phyloP scores from a whole-genome alignment of 2,329 filamentous ascomycete species.

The Monilinia fructigena region DNA sequence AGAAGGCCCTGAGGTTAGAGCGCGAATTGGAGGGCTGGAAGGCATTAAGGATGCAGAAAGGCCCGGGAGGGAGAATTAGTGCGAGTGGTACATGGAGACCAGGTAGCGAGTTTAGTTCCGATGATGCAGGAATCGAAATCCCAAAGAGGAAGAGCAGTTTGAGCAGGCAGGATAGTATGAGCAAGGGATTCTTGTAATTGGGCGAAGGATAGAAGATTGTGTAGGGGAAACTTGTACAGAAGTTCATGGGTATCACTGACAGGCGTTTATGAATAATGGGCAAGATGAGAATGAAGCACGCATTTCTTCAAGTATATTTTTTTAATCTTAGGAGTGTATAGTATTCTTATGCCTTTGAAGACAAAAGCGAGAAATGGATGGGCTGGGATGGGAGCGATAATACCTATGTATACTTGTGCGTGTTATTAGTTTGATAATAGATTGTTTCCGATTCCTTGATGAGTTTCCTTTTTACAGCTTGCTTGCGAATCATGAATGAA shows the following conservation, averaged over 20 bases:
- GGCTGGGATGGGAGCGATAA: neutral
- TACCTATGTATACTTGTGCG: slow-evolving; percentile 8
- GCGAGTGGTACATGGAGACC: slow-evolving; percentile 33
- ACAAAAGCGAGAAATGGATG: neutral
- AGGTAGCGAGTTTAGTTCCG: slow-evolving; percentile 41
- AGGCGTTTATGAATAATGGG: slow-evolving; percentile 3
- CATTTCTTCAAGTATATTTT: slow-evolving; percentile 11
- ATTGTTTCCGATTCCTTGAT: neutral
- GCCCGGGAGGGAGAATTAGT: slow-evolving; percentile 30
- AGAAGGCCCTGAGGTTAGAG: slow-evolving; percentile 78
- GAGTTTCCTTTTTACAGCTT: neutral
- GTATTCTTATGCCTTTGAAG: neutral
- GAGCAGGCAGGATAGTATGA: slow-evolving; percentile 64
- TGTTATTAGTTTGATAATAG: neutral
- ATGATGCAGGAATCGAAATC: slow-evolving; percentile 48
- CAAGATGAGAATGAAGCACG: neutral
- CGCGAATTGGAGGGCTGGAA: slow-evolving; percentile 85
- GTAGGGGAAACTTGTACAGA: neutral
- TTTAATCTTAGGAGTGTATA: slow-evolving; percentile 5
- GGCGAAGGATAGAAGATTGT: neutral
- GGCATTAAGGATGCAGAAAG: slow-evolving; percentile 62
- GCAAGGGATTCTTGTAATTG: slow-evolving; percentile 70
- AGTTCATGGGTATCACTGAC: neutral
- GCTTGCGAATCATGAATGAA: neutral
- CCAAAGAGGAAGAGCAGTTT: slow-evolving; percentile 66